These are phyloP conservation scores for Nothopassalora personata DNA, from an alignment of 2,329 filamentous ascomycete species.

Conservation along the genomic window DNA sequence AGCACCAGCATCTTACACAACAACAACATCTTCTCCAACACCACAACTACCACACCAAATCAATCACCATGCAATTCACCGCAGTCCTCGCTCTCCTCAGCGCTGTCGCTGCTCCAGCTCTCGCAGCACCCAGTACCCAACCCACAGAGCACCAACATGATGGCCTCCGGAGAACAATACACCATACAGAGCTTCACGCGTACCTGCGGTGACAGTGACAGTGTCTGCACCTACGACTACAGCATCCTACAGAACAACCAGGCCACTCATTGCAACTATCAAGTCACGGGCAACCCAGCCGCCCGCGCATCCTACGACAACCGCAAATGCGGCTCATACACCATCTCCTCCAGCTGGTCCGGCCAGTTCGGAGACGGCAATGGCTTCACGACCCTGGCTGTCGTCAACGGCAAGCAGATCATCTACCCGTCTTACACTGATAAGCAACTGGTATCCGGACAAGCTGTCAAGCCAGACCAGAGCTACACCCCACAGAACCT, in stretches of 20 bases:
- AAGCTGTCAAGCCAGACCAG: slow-evolving; percentile 21
- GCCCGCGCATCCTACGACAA: slow-evolving; percentile 14
- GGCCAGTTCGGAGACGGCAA: slow-evolving; percentile 19
- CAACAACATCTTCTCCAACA: background rate
- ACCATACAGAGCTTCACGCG: slow-evolving; percentile 6
- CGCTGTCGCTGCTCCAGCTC: slow-evolving; percentile 1
- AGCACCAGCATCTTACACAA: background rate
- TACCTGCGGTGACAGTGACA: background rate
- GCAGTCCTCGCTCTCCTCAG: slow-evolving; percentile 5
- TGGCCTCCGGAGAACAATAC: slow-evolving; percentile 4
- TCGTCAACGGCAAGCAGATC: slow-evolving; percentile 17
- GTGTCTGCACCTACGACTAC: slow-evolving; percentile 3
- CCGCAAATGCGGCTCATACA: slow-evolving; percentile 17
- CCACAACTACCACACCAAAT: background rate
- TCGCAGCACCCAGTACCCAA: slow-evolving; percentile 3
- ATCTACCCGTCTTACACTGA: slow-evolving; percentile 22
- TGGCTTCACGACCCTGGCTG: slow-evolving; percentile 19
- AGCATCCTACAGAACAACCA: background rate
- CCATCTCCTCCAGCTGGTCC: slow-evolving; percentile 16
- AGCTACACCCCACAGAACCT: slow-evolving; percentile 22
- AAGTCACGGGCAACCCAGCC: slow-evolving; percentile 16
- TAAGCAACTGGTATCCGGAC: slow-evolving; percentile 11
- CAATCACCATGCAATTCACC: slow-evolving; percentile 3
- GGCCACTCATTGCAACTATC: slow-evolving; percentile 15
- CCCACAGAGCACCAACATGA: slow-evolving; percentile 1